Evolutionary conservation across 2,329 filamentous ascomycete genomes (phyloP), one percentile per base, ranked within the genome.

Genomic region (Teratosphaeria pseudoeucalypti): DNA sequence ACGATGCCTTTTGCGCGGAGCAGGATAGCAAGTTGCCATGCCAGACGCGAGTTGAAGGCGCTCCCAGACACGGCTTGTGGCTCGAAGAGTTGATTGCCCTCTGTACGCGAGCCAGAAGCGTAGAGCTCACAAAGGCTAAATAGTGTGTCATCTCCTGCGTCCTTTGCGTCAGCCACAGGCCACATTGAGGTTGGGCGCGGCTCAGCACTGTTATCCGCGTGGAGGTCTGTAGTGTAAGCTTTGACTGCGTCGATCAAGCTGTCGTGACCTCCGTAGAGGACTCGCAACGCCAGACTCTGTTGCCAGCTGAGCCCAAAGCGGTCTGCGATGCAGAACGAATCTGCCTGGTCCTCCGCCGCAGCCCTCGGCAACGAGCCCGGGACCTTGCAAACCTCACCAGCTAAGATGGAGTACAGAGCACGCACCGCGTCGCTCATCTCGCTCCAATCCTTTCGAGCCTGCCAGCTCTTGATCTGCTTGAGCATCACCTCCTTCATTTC

Each of bases 231-330:
- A 62, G 85, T 79, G 73, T 91, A 99, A 32, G 82, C 81, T 52
- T 79, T 75, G 4, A 99, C 86, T 2, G 92, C 92, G 54, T 80
- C 78, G 56, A 86, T 83, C 52, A 96, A 80, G 47, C 85, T 80
- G 37, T 82, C 78, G 2, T 83, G 80, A 49, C 85, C 88, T 53
- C 86, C 86, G 72, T 96, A 99, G 89, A 91, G 97, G 1, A 99
- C 79, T 52, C 92, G 85, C 56, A 99, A 80, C 11, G 90, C 92
- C 73, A 99, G 96, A 0, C 92, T 87, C 70, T 95, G 92, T 72
- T 90, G 86, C 94, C 94, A 99, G 71, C 95, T 89, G 39, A 99
- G 79, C 4, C 85, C 85, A 71, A 96, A 99, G 54, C 86, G 86
- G 67, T 88, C 82, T 0, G 90, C 89, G 64, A 99, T 89, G 58